These are phyloP conservation scores for Astragalus membranaceus DNA, from an alignment of 306 rosid species.

Conservation along the genomic window DNA sequence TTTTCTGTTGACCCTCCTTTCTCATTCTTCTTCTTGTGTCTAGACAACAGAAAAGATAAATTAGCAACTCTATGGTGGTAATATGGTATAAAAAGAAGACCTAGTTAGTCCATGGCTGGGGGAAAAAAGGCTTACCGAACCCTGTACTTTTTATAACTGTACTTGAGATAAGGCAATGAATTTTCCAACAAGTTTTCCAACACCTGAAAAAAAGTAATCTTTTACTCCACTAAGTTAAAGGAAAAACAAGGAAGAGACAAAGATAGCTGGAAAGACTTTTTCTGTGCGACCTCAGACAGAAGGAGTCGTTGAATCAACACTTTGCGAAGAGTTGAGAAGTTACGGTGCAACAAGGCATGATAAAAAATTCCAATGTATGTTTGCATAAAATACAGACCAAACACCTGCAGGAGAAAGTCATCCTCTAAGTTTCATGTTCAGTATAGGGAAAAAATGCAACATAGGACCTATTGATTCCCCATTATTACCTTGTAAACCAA, in stretches of 20 bases:
- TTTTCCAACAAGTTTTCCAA: conserved; percentile 87
- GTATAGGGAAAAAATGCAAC: not conserved
- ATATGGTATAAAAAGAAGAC: conserved; percentile 8
- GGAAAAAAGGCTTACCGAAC: conserved; percentile 57
- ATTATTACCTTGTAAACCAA: conserved; percentile 84
- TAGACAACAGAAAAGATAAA: conserved; percentile 26
- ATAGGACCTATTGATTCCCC: not conserved
- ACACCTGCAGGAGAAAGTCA: conserved; percentile 56
- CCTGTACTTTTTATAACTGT: conserved; percentile 69
- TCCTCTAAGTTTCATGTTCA: conserved; percentile 18
- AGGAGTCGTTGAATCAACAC: conserved; percentile 89
- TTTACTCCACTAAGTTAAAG: conserved; percentile 11
- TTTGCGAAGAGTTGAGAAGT: conserved; percentile 79
- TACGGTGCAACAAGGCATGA: conserved; percentile 89
- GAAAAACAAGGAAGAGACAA: no score
- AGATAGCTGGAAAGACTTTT: no score
- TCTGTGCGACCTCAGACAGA: conserved; percentile 77
- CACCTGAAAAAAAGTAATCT: conserved; percentile 46
- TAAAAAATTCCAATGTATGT: conserved; percentile 94
- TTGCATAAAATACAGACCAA: conserved; percentile 97
- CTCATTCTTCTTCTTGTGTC: conserved; percentile 59
- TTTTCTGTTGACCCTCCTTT: conserved; percentile 51
- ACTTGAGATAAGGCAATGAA: conserved; percentile 77
- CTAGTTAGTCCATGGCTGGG: not conserved
- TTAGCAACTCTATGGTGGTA: conserved; percentile 19